Percentiles rank a stretch among this genome's conserved stretches.
Evolutionary conservation across 176 grass and related monocot species (phyloP).

Genomic region (Poa pratensis): DNA sequence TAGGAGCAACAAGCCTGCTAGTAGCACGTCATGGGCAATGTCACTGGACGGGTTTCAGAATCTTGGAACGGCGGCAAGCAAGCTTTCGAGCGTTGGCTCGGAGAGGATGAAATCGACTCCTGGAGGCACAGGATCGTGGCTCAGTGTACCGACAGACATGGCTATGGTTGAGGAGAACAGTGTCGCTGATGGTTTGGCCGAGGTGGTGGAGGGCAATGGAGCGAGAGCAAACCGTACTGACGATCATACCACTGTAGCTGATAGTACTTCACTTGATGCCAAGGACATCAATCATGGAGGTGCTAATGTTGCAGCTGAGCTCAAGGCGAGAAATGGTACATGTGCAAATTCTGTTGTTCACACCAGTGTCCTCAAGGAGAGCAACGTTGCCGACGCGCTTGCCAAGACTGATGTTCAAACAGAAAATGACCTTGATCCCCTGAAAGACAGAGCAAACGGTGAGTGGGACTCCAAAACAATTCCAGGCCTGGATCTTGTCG

Average conservation of each 20-base stretch:
- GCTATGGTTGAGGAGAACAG: not conserved
- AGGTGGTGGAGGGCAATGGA: not conserved
- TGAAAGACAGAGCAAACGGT: not conserved
- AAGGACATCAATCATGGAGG: not conserved
- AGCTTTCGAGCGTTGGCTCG: not conserved
- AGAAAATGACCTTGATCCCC: not conserved
- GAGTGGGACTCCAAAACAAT: not conserved
- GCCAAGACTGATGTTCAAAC: not conserved
- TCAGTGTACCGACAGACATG: not conserved
- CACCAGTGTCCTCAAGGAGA: not conserved
- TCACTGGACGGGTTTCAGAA: constrained; percentile 3
- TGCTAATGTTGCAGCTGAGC: not conserved
- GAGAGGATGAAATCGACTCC: constrained; percentile 2
- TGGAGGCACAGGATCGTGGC: not conserved
- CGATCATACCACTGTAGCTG: not conserved
- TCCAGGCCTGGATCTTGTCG: not conserved
- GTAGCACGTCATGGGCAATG: not conserved
- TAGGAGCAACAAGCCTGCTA: not conserved
- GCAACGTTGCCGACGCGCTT: not conserved
- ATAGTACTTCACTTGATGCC: not conserved
- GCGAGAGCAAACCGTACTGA: not conserved
- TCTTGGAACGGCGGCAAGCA: not conserved
- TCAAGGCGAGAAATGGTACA: not conserved
- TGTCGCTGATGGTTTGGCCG: not conserved
- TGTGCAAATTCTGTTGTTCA: not conserved